Evolutionary conservation across 108 stramenopile genomes (phyloP).

Genomic region (Cyclostephanos invisitatus): DNA sequence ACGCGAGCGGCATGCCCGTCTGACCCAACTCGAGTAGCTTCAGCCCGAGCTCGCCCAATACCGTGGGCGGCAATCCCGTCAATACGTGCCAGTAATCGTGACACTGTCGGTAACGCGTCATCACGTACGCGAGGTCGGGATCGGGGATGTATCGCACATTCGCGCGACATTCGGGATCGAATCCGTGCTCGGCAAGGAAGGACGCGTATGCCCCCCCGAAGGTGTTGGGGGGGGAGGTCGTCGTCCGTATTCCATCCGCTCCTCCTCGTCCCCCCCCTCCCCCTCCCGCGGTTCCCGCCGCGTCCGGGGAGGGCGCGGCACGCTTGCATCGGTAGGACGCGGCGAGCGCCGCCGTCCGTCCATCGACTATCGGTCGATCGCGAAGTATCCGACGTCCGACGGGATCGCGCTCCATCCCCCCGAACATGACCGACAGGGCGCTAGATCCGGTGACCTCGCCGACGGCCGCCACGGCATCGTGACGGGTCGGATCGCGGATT

Average conservation of each 20-base stretch:
- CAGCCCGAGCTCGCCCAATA: conserved; percentile 92
- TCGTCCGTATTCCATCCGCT: conserved; percentile 33
- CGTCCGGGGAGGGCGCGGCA: no score
- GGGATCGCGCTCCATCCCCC: conserved; percentile 54
- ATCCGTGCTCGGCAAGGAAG: conserved; percentile 83
- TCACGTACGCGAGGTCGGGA: conserved; percentile 89
- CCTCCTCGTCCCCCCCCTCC: no score
- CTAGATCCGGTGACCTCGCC: conserved; percentile 89
- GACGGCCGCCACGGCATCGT: conserved; percentile 92
- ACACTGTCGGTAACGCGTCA: conserved; percentile 92
- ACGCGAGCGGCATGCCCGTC: conserved; percentile 92
- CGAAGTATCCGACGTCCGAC: conserved; percentile 65
- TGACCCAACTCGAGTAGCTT: conserved; percentile 97
- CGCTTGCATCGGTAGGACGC: not conserved
- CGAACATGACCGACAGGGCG: conserved; percentile 67
- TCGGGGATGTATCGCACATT: conserved; percentile 71
- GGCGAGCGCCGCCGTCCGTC: conserved; percentile 41
- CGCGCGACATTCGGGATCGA: conserved; percentile 85
- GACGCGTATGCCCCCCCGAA: conserved; percentile 90
- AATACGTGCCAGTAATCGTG: conserved; percentile 97
- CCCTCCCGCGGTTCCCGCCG: no score
- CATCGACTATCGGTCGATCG: conserved; percentile 74
- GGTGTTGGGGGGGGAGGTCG: conserved; percentile 46
- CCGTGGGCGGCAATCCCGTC: conserved; percentile 92
- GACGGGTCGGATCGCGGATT: conserved; percentile 83